Evolutionary conservation across 2,329 filamentous ascomycete genomes (phyloP), one percentile per base, ranked within the genome.

Genomic region (Geosmithia putterillii): DNA sequence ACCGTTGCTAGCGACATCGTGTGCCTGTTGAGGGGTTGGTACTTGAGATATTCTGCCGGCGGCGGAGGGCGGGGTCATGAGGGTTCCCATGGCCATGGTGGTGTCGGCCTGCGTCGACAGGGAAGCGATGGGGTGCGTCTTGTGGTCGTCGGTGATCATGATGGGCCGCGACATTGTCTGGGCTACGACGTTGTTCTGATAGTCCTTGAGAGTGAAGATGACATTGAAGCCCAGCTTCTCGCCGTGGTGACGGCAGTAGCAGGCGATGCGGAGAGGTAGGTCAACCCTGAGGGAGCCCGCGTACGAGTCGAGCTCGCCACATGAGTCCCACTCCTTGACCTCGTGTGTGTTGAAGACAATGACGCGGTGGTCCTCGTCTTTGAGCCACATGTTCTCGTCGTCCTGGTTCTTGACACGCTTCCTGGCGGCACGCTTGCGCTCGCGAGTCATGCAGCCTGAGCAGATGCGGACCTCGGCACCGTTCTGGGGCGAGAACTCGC

Each of bases 111-210:
- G 57, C 15, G 54, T 46, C 7, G 50, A 46, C 6, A 52, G 40
- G 28, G 59, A 54, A 6, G 58, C 50, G 45, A 57, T 56, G 4
- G 58, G 55, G 52, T 86, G 83, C 7, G 87, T 95, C 66, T 96
- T 96, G 67, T 96, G 90, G 56, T 98, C 90, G 58, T 98, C 90
- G 1, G 92, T 96, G 49, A 96, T 95, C 75, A 95, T 90, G 50
- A 96, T 94, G 1, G 87, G 85, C 44, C 83, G 80, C 18, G 86
- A 87, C 50, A 95, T 82, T 42, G 81, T 79, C 62, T 98, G 90
- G 7, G 87, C 85, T 38, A 96, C 67, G 25, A 95, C 67, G 38
- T 79, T 79, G 52, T 81, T 84, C 49, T 78, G 67, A 55, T 77
- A 77, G 61, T 95, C 86, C 57, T 89, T 94, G 55, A 98, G 73